Evolutionary conservation across 768 basidiomycete species (phyloP), one percentile per base, ranked within the genome.

Genomic region (Tulasnella sp.): DNA sequence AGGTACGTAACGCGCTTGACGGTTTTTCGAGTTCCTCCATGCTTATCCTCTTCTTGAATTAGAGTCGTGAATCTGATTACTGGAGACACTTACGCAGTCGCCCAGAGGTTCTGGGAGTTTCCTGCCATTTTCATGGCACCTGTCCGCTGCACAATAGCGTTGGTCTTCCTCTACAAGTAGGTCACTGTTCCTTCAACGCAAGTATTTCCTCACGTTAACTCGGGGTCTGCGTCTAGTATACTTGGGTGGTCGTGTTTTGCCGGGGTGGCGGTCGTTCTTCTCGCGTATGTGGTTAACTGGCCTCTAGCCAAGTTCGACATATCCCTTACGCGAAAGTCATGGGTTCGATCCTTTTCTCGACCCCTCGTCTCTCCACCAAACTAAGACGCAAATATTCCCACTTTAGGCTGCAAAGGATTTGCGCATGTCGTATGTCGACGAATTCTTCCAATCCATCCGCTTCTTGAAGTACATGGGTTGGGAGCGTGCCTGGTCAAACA

Each of bases 221-320:
- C 3, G 73, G 35, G 76, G 29, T 32, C 4, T 55, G 40, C 46
- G 20, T 57, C 20, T 77, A 93, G 92, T 46, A 85, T 94, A 48
- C 86, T 94, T 37, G 93, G 93, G 6, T 93, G 92, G 91, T 91
- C 91, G 76, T 90, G 92, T 0, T 86, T 93, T 44, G 88, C 91
- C 35, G 92, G 92, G 9, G 90, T 92, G 15, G 86, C 86, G 10
- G 89, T 93, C 16, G 87, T 93, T 40, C 81, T 91, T 10, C 79
- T 91, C 15, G 89, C 89, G 2, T 90, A 89, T 77, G 83, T 67
- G 6, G 70, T 77, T 35, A 77, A 77, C 26, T 77, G 90, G 77
- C 90, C 91, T 15, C 83, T 94, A 72, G 90, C 89, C 3, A 90
- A 88, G 81, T 90, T 90, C 79, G 90, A 90, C 81, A 85, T 94